Conservation (phyloP, 768 basidiomycete species). For the Mrakia frigida region DNA sequence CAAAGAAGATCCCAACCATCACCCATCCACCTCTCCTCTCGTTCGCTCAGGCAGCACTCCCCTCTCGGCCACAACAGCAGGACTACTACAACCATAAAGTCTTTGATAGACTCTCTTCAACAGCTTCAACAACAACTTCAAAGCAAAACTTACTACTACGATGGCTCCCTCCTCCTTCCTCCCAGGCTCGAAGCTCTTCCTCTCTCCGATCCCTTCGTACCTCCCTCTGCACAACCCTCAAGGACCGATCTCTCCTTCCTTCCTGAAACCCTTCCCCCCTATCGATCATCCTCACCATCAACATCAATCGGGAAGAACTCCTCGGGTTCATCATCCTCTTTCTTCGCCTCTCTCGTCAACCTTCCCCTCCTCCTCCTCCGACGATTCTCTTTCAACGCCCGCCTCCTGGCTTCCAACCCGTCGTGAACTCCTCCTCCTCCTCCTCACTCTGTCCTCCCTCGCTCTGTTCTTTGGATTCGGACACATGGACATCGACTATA, state of each 20-base stretch:
- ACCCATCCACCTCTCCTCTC: background rate
- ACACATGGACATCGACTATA: conserved; percentile 53
- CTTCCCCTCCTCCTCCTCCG: background rate
- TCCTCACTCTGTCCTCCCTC: conserved; percentile 62
- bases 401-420: conserved; percentile 52
- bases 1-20: background rate
- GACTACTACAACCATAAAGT: too few species aligned
- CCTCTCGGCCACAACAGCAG: too few species aligned
- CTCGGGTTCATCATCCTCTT: too few species aligned
- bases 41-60: background rate
- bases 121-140: too few species aligned
- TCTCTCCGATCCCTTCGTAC: background rate
- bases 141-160: too few species aligned
- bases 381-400: background rate
- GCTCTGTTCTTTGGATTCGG: conserved; percentile 68
- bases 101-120: too few species aligned
- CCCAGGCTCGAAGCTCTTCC: background rate
- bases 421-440: conserved; percentile 65
- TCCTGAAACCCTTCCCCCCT: conserved; percentile 7
- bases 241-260: conserved; percentile 15
- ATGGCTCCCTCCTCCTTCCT: background rate
- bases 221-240: conserved; percentile 1
- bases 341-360: background rate
- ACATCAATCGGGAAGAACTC: background rate
- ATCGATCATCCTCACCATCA: background rate